A percentile compares a stretch with the other conserved stretches of the same genome.
phyloP scores from a whole-genome alignment of 768 basidiomycete species.

The Lactarius sanguifluus region DNA sequence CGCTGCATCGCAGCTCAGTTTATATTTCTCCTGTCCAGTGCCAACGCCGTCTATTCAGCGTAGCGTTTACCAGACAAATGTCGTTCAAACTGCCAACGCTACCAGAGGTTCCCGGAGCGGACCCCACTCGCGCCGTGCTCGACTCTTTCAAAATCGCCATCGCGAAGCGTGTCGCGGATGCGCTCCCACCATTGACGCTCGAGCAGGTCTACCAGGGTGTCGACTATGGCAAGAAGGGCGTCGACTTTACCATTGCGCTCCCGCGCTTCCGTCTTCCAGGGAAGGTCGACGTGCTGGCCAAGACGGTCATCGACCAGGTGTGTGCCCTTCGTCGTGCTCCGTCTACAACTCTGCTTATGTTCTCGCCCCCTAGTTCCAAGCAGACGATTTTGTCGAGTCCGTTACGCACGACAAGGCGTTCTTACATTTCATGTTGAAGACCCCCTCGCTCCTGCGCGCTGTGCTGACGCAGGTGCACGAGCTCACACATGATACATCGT shows the following conservation, averaged over 20 bases:
- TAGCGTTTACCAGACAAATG: conserved; percentile 3
- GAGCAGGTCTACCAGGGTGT: conserved; percentile 84
- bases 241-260: conserved; percentile 87
- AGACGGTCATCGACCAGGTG: conserved; percentile 72
- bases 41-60: conserved; percentile 5
- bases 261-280: conserved; percentile 88
- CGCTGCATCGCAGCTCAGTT: conserved; percentile 25
- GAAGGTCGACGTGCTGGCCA: conserved; percentile 76
- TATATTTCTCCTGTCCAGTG: not conserved
- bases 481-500: conserved; percentile 62
- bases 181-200: conserved; percentile 60
- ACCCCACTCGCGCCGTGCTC: conserved; percentile 64
- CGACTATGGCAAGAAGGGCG: conserved; percentile 91
- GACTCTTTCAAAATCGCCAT: conserved; percentile 83
- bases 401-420: conserved; percentile 74
- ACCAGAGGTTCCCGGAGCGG: conserved; percentile 47
- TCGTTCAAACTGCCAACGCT: conserved; percentile 36
- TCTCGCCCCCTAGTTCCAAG: conserved; percentile 60
- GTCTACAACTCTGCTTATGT: not conserved
- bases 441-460: conserved; percentile 57
- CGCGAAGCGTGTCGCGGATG: conserved; percentile 66
- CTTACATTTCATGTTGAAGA: conserved; percentile 77
- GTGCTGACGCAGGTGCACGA: conserved; percentile 72
- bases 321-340: not conserved
- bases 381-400: conserved; percentile 75